Percentiles rank a stretch among this genome's conserved stretches.
These are phyloP conservation scores for Beta corolliflora DNA, from an alignment of 179 eudicot species.

Conservation along the genomic window DNA sequence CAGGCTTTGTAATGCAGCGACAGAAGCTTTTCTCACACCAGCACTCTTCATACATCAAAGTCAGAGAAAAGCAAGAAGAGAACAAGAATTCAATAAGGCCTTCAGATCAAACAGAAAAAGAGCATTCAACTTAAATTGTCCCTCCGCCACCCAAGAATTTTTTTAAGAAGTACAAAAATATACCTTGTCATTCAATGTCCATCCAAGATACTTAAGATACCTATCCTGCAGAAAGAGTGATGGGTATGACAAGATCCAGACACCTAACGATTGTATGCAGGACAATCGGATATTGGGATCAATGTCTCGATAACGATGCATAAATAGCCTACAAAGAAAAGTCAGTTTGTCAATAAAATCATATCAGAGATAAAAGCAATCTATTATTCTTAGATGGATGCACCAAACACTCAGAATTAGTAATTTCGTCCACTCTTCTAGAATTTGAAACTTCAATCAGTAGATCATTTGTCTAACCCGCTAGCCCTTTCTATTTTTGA, in stretches of 20 bases:
- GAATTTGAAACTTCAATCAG: neutral
- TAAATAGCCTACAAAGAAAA: slow-evolving; percentile 69
- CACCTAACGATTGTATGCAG: slow-evolving; percentile 89
- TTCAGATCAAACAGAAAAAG: slow-evolving; percentile 16
- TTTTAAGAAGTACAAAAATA: neutral
- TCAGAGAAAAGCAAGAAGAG: slow-evolving; percentile 9
- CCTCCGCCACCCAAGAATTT: neutral
- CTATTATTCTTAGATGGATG: neutral
- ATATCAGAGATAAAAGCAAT: neutral
- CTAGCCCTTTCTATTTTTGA: neutral
- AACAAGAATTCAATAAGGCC: slow-evolving; percentile 19
- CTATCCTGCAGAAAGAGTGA: slow-evolving; percentile 91
- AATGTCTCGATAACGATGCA: slow-evolving; percentile 97
- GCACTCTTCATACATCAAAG: slow-evolving; percentile 59
- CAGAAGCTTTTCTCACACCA: slow-evolving; percentile 92
- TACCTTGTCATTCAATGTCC: slow-evolving; percentile 99
- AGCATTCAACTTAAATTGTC: neutral
- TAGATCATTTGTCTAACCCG: neutral
- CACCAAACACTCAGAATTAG: slow-evolving; percentile 8
- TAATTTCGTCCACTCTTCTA: neutral
- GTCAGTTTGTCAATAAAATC: slow-evolving; percentile 14
- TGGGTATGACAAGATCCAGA: slow-evolving; percentile 91
- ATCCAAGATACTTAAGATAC: slow-evolving; percentile 96
- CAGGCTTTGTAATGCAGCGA: slow-evolving; percentile 81
- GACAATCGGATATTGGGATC: slow-evolving; percentile 89